Conservation (phyloP, 495 filamentous ascomycete species). For the Elasticomyces elasticus region DNA sequence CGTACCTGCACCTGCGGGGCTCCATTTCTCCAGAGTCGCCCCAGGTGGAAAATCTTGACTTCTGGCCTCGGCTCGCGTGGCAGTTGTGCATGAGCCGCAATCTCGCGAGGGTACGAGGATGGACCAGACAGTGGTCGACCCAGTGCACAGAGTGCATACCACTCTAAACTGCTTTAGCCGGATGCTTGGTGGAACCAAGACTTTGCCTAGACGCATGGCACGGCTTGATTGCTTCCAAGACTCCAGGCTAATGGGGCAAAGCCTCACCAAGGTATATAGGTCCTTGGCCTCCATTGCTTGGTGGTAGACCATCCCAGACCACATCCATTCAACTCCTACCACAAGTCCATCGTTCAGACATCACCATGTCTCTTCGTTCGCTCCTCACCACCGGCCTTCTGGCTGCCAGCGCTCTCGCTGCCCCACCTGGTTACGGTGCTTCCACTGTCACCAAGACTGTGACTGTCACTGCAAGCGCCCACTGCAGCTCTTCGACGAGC, state of each 20-base stretch:
- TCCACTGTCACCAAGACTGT: not conserved
- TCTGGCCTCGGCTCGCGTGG: not conserved
- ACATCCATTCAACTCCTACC: not conserved
- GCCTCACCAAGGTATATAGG: not conserved
- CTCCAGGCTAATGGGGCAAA: not conserved
- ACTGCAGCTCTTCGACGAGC: not conserved
- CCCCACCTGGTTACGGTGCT: not conserved
- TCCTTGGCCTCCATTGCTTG: not conserved
- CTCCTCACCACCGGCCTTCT: slow-evolving; percentile 8
- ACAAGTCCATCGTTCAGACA: not conserved
- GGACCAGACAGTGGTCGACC: not conserved
- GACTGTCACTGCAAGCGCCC: slow-evolving; percentile 4
- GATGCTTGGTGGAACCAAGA: not conserved
- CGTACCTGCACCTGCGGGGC: slow-evolving; percentile 6
- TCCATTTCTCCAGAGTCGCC: slow-evolving; percentile 1
- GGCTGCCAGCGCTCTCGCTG: slow-evolving; percentile 8
- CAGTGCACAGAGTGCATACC: not conserved
- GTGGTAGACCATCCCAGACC: not conserved
- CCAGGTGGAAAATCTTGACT: not conserved
- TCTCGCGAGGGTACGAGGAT: not conserved
- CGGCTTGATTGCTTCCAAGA: not conserved
- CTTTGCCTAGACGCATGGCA: not conserved
- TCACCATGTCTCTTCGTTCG: slow-evolving; percentile 12
- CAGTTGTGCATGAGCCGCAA: not conserved
- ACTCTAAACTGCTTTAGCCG: not conserved